Evolutionary conservation across 2,329 filamentous ascomycete species (phyloP), one percentile per base, ranked within the genome.

Genomic region (Hymenoscyphus linearis): DNA sequence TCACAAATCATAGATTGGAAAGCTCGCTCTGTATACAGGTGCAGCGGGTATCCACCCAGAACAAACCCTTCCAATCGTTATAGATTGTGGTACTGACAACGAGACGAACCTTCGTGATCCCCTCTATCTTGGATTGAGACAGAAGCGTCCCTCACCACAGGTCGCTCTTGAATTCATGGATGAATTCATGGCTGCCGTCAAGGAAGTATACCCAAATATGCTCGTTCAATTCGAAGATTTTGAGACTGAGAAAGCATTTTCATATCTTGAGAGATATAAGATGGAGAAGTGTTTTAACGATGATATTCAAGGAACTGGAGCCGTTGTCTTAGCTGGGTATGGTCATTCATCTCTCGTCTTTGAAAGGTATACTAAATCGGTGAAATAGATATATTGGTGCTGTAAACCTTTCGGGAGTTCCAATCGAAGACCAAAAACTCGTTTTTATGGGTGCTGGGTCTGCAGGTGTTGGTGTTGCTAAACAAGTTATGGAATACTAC

Each of bases 231-330:
- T 96, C 70, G 93, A 98, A 76, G 95, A 98, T 74, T 98, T 96
- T 77, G 96, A 98, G 81, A 96, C 93, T 72, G 82, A 85, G 69
- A 87, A 87, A 77, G 93, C 95, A 54, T 99, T 98, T 84, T 89
- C 90, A 65, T 93, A 96, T 71, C 84, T 98, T 47, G 89, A 95
- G 74, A 86, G 91, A 63, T 98, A 98, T 79, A 89, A 91, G 69
- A 82, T 93, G 74, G 93, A 96, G 81, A 93, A 90, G 76, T 96
- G 91, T 82, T 99, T 99, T 85, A 98, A 98, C 76, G 95, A 98
- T 73, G 93, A 99, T 74, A 95, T 99, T 73, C 93, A 98, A 80
- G 93, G 93, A 67, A 98, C 95, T 69, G 95, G 95, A 69, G 92
- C 93, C 65, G 95, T 99, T 71, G 92, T 98, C 64, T 84, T 97